Base-by-base conservation (phyloP, 2,329 filamentous ascomycete species). In the Monilinia vaccinii-corymbosi region DNA sequence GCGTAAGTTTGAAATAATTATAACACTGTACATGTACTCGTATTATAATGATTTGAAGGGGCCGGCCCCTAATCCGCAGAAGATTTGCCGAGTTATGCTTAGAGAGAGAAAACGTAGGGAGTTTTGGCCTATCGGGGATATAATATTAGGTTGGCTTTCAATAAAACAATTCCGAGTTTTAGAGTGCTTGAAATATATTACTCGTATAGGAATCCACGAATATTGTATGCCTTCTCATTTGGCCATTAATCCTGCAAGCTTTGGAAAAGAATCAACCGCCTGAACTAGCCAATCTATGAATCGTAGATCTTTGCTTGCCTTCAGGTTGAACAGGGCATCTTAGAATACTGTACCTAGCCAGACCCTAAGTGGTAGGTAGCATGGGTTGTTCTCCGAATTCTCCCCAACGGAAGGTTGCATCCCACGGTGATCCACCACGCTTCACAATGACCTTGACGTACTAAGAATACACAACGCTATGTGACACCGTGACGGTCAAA, bases 371-470 rank as follows among this genome's bases (percentile, higher is more conserved):
- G n/a, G 36, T 53, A 31, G 25, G 38, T 52, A 46, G 23, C 48
- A 52, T 59, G 50, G 56, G 31, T 46, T 51, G 38, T 46, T 59
- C 25, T 52, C 57, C 56, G 38, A 59, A 44, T 52, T 58, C 28
- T 25, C 32, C 36, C 38, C 50, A 23, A 31, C 28, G 25, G 36
- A 53, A 38, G 18, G 50, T 32, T 32, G 38, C 50, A 42, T 53
- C 13, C 36, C 36, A 32, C 11, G 28, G 18, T 14, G 38, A 44
- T 53, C 36, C 50, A 53, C 50, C 8, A 44, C 31, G 25, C 25
- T 23, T 23, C 38, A 23, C n/a, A 32, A 31, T 21, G 36, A 44
- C 21, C 6, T 42, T 44, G 36, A 16, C 31, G 38, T 48, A n/a
- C 25, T 13, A 32, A 32, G 46, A 32, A 42, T 31, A 28, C 25